Percentiles rank a stretch among this genome's conserved stretches.
phyloP scores from a whole-genome alignment of 768 basidiomycete species.

The Scleroderma citrinum region DNA sequence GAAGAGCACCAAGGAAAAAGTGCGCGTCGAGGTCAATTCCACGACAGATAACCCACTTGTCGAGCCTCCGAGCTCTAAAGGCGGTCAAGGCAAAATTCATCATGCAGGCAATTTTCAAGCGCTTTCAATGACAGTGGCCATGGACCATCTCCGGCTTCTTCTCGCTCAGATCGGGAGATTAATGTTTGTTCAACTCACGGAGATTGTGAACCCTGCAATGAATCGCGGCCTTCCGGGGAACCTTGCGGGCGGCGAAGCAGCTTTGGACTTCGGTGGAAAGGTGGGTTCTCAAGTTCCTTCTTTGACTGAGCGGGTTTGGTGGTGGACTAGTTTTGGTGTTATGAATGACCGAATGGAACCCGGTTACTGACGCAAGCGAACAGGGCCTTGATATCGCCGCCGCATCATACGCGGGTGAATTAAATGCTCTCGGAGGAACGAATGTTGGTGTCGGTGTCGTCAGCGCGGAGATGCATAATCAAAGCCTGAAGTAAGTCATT shows the following conservation, averaged over 20 bases:
- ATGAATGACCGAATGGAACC: not conserved
- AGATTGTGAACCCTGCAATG: conserved; percentile 52
- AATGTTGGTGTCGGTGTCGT: conserved; percentile 83
- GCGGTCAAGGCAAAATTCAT: conserved; percentile 45
- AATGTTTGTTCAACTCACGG: conserved; percentile 56
- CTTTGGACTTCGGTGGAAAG: conserved; percentile 76
- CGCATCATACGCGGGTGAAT: conserved; percentile 76
- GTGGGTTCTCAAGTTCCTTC: not conserved
- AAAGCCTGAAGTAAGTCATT: conserved; percentile 75
- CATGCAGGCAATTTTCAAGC: conserved; percentile 91
- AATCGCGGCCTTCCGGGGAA: conserved; percentile 81
- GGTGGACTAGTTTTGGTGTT: not conserved
- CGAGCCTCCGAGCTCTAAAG: conserved; percentile 66
- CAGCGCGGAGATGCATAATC: conserved; percentile 89
- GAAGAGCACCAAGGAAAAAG: conserved; percentile 52
- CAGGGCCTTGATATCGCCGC: conserved; percentile 74
- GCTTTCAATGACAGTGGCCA: conserved; percentile 76
- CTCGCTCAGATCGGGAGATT: conserved; percentile 66
- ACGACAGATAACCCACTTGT: conserved; percentile 88
- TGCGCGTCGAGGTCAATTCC: conserved; percentile 76
- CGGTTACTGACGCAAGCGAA: not conserved
- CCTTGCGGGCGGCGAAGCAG: conserved; percentile 73
- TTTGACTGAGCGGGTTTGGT: not conserved
- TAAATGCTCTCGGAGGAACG: conserved; percentile 66
- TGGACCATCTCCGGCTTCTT: conserved; percentile 79